Percentiles rank a stretch among this genome's conserved stretches.
Conservation (phyloP, 768 basidiomycete species). For the Podaxis mareebaensis region DNA sequence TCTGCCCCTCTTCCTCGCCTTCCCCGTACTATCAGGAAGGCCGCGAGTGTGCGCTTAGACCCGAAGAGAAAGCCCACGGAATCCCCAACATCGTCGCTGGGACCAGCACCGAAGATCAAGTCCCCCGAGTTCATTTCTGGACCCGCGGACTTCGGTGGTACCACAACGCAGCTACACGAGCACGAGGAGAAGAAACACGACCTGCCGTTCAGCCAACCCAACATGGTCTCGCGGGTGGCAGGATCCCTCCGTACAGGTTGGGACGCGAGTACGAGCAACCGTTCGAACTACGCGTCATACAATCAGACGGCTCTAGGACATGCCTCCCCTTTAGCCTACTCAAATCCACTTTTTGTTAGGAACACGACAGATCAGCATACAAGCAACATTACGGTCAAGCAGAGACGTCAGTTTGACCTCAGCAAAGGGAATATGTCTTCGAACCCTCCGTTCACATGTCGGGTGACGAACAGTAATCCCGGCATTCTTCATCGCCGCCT, state of each 20-base stretch:
- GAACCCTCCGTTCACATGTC: neutral
- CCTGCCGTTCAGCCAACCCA: conserved; percentile 3
- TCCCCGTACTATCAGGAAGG: conserved; percentile 37
- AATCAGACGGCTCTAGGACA: neutral
- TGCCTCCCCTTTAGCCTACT: neutral
- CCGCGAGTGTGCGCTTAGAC: conserved; percentile 36
- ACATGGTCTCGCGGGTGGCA: conserved; percentile 2
- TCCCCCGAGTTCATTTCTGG: conserved; percentile 26
- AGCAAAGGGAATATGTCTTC: neutral
- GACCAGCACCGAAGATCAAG: conserved; percentile 28
- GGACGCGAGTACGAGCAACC: conserved; percentile 1
- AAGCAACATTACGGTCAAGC: neutral
- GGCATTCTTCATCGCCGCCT: neutral
- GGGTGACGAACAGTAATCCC: neutral
- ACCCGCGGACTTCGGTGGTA: conserved; percentile 14
- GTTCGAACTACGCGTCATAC: neutral
- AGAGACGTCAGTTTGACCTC: conserved; percentile 4
- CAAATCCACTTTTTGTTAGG: neutral
- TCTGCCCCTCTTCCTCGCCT: conserved; percentile 18
- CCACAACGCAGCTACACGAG: neutral
- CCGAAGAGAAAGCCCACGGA: conserved; percentile 17
- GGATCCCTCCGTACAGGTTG: neutral
- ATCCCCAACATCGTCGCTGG: conserved; percentile 13
- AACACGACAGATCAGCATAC: neutral
- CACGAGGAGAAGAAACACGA: neutral